Base-by-base conservation (phyloP, 2,329 filamentous ascomycete species). In the Ceratocystis harringtonii region DNA sequence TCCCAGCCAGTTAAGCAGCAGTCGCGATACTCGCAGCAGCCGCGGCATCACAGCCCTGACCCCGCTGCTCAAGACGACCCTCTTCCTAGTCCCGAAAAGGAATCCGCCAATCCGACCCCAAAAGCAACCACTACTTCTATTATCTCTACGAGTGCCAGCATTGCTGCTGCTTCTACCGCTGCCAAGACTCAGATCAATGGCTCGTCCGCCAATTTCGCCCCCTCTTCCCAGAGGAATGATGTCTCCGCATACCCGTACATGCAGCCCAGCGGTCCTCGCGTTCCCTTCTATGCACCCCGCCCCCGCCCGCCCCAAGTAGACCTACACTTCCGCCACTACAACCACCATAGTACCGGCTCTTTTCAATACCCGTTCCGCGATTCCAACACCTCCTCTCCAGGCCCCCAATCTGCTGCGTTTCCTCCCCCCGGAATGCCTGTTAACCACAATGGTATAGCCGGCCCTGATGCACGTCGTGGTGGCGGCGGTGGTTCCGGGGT, bases 371-470 rank as follows among this genome's bases (percentile, higher is more conserved):
- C 76, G 5, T 80, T 81, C 68, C 74, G 78, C 41, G 79, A 78
- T 19, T 85, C 84, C 12, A 80, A 81, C 70, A 79, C 77, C 64
- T 81, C 83, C 0, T 86, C 84, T 4, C 84, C 84, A 1, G 80
- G 76, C 22, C 81, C 80, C 63, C 76, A 73, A 58, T 78, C 78
- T 15, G 77, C 66, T 8, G 77, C 75, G 65, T 78, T 79, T 63
- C 77, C 78, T 58, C 78, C 78, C 61, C 80, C 80, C 50, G 76
- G 76, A 6, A 75, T 78, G 69, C 69, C 75, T 8, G 70, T 71
- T 5, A 62, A 45, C n/a, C 57, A 60, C 12, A 65, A 63, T 28
- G 50, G 61, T 36, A 60, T 61, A 71, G 71, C 5, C 72, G 75
- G 64, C 73, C 73, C 32, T 73, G 72, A 57, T 71, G 73, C 48